Evolutionary conservation across 805 yeast species (phyloP).

Genomic region (Barnettozyma populi): DNA sequence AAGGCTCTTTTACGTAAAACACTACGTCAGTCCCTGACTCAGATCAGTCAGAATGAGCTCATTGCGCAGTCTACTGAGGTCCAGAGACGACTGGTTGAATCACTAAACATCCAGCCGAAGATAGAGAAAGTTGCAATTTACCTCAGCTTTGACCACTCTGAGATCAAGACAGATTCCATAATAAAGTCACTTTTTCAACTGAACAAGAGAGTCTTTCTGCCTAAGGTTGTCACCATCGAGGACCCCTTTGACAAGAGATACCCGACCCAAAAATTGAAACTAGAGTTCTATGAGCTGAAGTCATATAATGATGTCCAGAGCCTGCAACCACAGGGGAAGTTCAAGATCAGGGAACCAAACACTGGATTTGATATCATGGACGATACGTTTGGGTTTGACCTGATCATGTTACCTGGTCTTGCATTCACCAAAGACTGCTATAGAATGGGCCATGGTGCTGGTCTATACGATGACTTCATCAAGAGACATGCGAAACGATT

Average conservation of each 20-base stretch:
- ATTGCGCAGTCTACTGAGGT: conserved; percentile 24
- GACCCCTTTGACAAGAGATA: conserved; percentile 25
- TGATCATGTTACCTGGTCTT: conserved; percentile 80
- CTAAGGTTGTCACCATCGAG: conserved; percentile 36
- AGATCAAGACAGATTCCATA: conserved; percentile 54
- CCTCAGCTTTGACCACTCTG: conserved; percentile 72
- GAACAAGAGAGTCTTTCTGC: conserved; percentile 52
- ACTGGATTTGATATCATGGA: conserved; percentile 25
- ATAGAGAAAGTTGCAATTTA: conserved; percentile 58
- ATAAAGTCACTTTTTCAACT: conserved; percentile 46
- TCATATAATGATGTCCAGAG: conserved; percentile 35
- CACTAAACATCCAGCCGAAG: conserved; percentile 29
- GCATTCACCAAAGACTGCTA: conserved; percentile 49
- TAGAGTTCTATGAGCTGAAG: conserved; percentile 52
- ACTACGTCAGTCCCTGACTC: not conserved
- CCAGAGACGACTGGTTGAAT: conserved; percentile 11
- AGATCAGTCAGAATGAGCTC: conserved; percentile 15
- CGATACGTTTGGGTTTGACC: conserved; percentile 45
- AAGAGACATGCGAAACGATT: conserved; percentile 35
- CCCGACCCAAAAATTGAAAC: conserved; percentile 31
- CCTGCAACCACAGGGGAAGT: conserved; percentile 65
- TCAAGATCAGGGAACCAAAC: conserved; percentile 61
- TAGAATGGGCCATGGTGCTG: conserved; percentile 90
- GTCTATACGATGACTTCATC: conserved; percentile 80
- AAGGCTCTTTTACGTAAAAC: not conserved